Evolutionary conservation across 148 eudicot species (phyloP).

Genomic region (Silene latifolia): DNA sequence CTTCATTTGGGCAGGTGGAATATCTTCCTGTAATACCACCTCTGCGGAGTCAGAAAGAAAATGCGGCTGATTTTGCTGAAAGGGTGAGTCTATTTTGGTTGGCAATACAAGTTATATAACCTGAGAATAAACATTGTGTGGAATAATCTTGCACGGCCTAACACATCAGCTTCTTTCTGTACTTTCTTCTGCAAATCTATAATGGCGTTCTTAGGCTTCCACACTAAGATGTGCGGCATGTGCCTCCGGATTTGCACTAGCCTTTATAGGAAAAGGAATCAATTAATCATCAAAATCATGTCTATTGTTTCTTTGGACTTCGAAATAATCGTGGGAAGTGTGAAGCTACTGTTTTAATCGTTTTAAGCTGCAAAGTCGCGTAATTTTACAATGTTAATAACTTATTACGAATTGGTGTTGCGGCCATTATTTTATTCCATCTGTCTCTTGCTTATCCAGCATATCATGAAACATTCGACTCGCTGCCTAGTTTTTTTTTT

Average conservation of each 20-base stretch:
- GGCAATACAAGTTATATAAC: neutral
- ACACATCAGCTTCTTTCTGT: neutral
- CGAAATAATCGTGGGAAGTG: neutral
- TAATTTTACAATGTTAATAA: neutral
- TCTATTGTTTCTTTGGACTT: neutral
- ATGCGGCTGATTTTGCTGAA: constrained; percentile 53
- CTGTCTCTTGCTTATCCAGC: neutral
- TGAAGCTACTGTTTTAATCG: neutral
- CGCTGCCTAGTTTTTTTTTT: too few species aligned
- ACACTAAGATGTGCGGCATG: neutral
- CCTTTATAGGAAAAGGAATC: neutral
- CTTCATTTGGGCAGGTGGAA: constrained; percentile 53
- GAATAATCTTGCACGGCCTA: neutral
- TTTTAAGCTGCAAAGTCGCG: neutral
- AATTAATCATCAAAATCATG: neutral
- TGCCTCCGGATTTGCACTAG: neutral
- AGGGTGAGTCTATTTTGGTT: constrained; percentile 47
- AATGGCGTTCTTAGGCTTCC: neutral
- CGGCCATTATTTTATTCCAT: neutral
- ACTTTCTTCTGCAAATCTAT: neutral
- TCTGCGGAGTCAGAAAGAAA: constrained; percentile 54
- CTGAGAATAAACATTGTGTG: neutral
- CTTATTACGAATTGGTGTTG: neutral
- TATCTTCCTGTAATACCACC: constrained; percentile 77
- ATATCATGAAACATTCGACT: neutral